Base-by-base conservation (phyloP, 1,284 basidiomycete genomes). In the Hemileia vastatrix region DNA sequence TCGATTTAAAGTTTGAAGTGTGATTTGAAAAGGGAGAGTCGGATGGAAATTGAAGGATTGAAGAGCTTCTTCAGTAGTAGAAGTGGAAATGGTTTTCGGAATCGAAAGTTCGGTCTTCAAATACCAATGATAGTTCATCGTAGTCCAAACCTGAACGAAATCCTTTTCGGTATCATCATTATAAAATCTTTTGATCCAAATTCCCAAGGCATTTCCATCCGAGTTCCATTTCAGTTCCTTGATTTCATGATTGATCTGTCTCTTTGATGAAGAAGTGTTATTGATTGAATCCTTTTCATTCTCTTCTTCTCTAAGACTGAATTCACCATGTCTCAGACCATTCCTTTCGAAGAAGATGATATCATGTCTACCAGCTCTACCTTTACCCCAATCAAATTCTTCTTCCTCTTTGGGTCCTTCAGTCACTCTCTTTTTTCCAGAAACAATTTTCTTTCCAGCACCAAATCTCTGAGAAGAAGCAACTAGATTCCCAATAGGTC, bases 281-380 rank as follows among this genome's bases (percentile, higher is more conserved):
- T n/a, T n/a, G n/a, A n/a, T n/a, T n/a, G n/a, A n/a, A n/a, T n/a
- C n/a, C n/a, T n/a, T n/a, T n/a, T n/a, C n/a, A 67, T 67, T 60
- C 76, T 71, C 73, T 72, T 65, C 72, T 72, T 83, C 81, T 47
- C 84, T 78, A 63, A 97, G 72, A 51, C 80, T 81, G 75, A 96
- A 96, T 56, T 95, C 91, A 6, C 91, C 90, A 71, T 95, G 88
- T 58, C 91, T 79, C 64, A 98, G 77, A 0, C 94, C 94, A 75
- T 97, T 97, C 67, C 90, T 80, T 78, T 98, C 94, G 66, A 95
- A 91, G 77, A 97, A 95, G 0, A 96, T 84, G 1, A 97, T n/a
- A n/a, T n/a, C n/a, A n/a, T n/a, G n/a, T n/a, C n/a, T n/a, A n/a
- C n/a, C n/a, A n/a, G n/a, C n/a, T n/a, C n/a, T n/a, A n/a, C n/a